Evolutionary conservation across 1,284 basidiomycete genomes (phyloP).

Genomic region (Rhodotorula sp.): DNA sequence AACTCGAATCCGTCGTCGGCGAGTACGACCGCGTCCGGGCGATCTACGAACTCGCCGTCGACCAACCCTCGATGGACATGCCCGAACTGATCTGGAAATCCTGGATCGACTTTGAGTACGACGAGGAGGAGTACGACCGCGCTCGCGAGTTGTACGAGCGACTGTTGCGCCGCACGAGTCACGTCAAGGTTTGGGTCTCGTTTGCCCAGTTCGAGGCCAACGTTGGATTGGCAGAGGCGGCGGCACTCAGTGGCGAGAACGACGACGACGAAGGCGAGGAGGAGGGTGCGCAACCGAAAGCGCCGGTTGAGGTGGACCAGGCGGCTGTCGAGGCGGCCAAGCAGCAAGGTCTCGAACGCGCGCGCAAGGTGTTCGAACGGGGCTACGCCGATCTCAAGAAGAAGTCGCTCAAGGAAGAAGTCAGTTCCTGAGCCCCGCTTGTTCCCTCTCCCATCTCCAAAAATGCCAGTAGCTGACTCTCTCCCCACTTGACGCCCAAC

Average conservation of each 20-base stretch:
- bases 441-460: neutral
- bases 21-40: constrained; percentile 89
- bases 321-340: constrained; percentile 55
- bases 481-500: neutral
- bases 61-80: constrained; percentile 90
- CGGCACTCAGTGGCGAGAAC: constrained; percentile 48
- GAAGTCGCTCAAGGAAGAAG: constrained; percentile 82
- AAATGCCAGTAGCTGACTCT: no score
- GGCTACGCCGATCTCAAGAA: constrained; percentile 81
- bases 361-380: constrained; percentile 76
- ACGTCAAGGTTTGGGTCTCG: constrained; percentile 72
- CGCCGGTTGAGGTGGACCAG: constrained; percentile 57
- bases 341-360: constrained; percentile 63
- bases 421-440: constrained; percentile 51
- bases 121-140: constrained; percentile 85
- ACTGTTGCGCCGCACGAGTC: constrained; percentile 79
- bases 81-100: constrained; percentile 72
- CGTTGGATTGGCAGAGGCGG: constrained; percentile 45
- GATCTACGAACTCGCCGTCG: constrained; percentile 93
- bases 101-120: constrained; percentile 95
- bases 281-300: constrained; percentile 64
- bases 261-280: constrained; percentile 69
- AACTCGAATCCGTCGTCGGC: constrained; percentile 87
- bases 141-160: constrained; percentile 88
- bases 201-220: constrained; percentile 52